Evolutionary conservation across 495 filamentous ascomycete genomes (phyloP).

Genomic region (Rusavskia elegans): DNA sequence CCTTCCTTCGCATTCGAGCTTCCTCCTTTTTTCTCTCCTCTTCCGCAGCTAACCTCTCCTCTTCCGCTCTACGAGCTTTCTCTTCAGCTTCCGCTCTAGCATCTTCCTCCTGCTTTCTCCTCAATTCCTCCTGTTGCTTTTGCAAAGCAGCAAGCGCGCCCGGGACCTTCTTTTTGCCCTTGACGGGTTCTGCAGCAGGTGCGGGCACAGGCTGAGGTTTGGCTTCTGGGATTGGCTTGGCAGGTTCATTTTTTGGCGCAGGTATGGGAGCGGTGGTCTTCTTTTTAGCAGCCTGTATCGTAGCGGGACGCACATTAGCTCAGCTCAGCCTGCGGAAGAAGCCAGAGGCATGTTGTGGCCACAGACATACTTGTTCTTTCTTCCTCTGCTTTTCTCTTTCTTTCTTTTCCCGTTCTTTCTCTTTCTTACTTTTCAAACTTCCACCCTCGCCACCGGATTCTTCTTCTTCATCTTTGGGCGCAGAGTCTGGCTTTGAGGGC

Average conservation of each 20-base stretch:
- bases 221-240: constrained; percentile 23
- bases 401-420: constrained; percentile 90
- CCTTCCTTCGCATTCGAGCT: constrained; percentile 65
- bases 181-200: constrained; percentile 34
- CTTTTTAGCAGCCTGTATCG: constrained; percentile 43
- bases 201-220: constrained; percentile 26
- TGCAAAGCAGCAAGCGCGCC: constrained; percentile 67
- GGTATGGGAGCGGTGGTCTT: constrained; percentile 34
- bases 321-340: not conserved
- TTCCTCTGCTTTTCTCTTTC: constrained; percentile 87
- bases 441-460: constrained; percentile 44
- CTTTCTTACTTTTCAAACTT: constrained; percentile 78
- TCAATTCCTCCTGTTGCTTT: constrained; percentile 77
- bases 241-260: constrained; percentile 34
- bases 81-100: constrained; percentile 56
- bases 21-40: constrained; percentile 63
- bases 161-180: constrained; percentile 88
- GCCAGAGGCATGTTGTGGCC: not conserved
- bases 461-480: constrained; percentile 23
- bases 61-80: constrained; percentile 53
- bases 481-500: constrained; percentile 9
- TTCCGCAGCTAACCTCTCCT: constrained; percentile 51
- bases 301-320: constrained; percentile 10
- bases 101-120: constrained; percentile 58
- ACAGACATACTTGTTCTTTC: constrained; percentile 7